Evolutionary conservation across 306 rosid genomes (phyloP), one percentile per base, ranked within the genome.

Genomic region (Quercus berberidifolia): DNA sequence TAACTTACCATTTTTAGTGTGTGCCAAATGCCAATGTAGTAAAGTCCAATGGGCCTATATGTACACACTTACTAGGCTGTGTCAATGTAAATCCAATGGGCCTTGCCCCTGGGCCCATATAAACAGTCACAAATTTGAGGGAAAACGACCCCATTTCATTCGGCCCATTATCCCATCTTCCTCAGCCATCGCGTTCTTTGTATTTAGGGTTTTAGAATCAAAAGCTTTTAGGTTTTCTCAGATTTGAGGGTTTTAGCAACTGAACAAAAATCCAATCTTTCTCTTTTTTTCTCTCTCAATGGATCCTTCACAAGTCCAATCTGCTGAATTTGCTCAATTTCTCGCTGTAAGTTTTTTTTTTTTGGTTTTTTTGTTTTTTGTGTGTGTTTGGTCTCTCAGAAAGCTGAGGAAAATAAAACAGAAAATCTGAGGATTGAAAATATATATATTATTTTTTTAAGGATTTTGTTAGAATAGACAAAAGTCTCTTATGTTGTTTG

Each of bases 241-340:
- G 25, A 49, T 55, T 21, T 77, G 14, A 25, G 78, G 78, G 80
- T 71, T 60, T 80, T 80, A 63, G 56, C 11, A 13, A 55, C 7
- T 12, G 67, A 33, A 18, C 51, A 56, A 38, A 9, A 41, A 41
- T 41, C 38, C 73, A 11, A 8, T 43, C 51, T 3, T 4, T 25
- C 35, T 62, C 70, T 41, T 2, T 65, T 5, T 65, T 13, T 19
- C 31, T 3, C 54, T 63, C 73, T 21, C 69, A 82, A 95, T 95
- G 99, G 99, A 95, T 86, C 85, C 89, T 72, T 91, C 97, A 54
- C 65, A 82, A 2, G 76, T 89, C 5, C 87, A 87, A 75, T 85
- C 87, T 26, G 64, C 93, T 21, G 99, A 95, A 57, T 62, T 95
- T 72, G 87, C 90, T 82, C 86, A 75, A 2, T 86, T 95, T 56